Evolutionary conservation across 2,329 filamentous ascomycete genomes (phyloP).

Genomic region (Claviceps sp.): DNA sequence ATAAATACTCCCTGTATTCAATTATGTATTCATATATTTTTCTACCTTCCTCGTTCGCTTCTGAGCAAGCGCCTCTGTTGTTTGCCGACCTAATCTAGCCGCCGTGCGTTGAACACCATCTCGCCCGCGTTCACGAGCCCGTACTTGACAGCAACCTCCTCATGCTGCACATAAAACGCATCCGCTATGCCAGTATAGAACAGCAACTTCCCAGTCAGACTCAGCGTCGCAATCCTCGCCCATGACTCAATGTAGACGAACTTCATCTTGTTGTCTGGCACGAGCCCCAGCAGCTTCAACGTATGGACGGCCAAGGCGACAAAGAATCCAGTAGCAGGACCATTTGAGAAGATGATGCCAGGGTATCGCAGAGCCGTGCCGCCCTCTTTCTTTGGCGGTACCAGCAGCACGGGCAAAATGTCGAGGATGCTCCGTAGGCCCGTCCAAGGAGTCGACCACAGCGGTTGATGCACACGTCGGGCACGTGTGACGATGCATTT

Average conservation of each 20-base stretch:
- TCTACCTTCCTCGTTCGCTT: background rate
- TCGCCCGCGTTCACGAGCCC: slow-evolving; percentile 24
- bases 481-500: slow-evolving; percentile 62
- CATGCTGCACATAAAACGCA: slow-evolving; percentile 73
- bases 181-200: slow-evolving; percentile 52
- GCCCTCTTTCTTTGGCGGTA: slow-evolving; percentile 13
- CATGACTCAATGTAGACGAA: slow-evolving; percentile 87
- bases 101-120: slow-evolving; percentile 25
- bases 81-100: slow-evolving; percentile 11
- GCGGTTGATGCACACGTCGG: slow-evolving; percentile 67
- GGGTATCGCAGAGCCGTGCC: slow-evolving; percentile 35
- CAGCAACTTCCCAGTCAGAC: slow-evolving; percentile 71
- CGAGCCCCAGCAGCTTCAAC: slow-evolving; percentile 31
- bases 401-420: slow-evolving; percentile 43
- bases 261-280: slow-evolving; percentile 44
- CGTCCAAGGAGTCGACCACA: slow-evolving; percentile 58
- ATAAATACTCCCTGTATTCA: background rate
- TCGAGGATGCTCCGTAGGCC: slow-evolving; percentile 51
- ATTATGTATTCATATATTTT: background rate
- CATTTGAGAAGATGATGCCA: slow-evolving; percentile 72
- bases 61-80: background rate
- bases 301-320: slow-evolving; percentile 40
- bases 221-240: slow-evolving; percentile 71
- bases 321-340: slow-evolving; percentile 76
- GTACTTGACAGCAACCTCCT: slow-evolving; percentile 39